phyloP scores from a whole-genome alignment of 345 rosid species.

The Ceriops tagal region DNA sequence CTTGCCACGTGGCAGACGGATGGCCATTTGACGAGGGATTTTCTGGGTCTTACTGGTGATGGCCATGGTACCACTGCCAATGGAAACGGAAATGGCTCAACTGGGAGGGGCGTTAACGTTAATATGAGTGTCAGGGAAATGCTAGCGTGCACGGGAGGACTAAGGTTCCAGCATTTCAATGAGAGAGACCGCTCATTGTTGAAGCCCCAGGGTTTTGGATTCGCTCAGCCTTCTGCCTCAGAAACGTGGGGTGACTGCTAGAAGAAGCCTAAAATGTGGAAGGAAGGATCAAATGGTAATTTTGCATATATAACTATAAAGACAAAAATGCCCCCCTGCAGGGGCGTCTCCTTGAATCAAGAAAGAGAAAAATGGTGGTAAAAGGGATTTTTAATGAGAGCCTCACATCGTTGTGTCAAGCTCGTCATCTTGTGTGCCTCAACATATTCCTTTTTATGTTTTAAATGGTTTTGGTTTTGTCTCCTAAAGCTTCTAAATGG shows the following conservation, averaged over 20 bases:
- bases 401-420: neutral
- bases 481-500: constrained; percentile 5
- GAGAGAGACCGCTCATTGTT: constrained; percentile 41
- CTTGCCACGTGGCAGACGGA: constrained; percentile 60
- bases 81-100: constrained; percentile 1
- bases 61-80: neutral
- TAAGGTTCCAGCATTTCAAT: constrained; percentile 45
- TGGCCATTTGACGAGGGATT: constrained; percentile 75
- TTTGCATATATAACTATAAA: neutral
- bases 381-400: neutral
- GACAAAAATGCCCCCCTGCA: constrained; percentile 4
- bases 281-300: constrained; percentile 13
- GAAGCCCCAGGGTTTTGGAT: constrained; percentile 53
- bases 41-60: constrained; percentile 59
- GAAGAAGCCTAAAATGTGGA: neutral
- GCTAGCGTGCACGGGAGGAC: constrained; percentile 48
- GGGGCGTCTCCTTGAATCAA: too few relatives aligned
- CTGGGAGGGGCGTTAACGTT: constrained; percentile 30
- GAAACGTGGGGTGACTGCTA: constrained; percentile 44
- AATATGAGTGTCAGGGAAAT: constrained; percentile 41
- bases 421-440: constrained; percentile 9
- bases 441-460: neutral
- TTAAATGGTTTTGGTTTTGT: neutral
- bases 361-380: neutral
- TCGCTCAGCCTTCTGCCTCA: constrained; percentile 39